Base-by-base conservation (phyloP, 2,329 filamentous ascomycete genomes). In the Parastagonospora nodorum region DNA sequence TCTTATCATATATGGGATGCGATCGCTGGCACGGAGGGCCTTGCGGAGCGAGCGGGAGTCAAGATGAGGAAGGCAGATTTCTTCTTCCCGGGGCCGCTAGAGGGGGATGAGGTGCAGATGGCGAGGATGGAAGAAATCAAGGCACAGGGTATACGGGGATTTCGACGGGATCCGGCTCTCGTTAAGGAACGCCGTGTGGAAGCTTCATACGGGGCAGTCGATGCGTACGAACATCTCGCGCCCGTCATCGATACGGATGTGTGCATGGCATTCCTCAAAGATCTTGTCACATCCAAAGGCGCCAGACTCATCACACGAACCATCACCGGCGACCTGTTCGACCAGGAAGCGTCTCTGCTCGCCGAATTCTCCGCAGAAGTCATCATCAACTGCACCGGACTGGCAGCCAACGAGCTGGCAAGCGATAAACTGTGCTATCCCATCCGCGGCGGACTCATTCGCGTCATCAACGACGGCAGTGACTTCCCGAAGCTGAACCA, bases 221-320 rank as follows among this genome's bases (percentile, higher is more conserved):
- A 80, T 31, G 78, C 77, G 5, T 80, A 79, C 53, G 74, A 79
- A 52, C 61, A 76, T 42, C 61, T 76, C 39, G 73, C 77, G 1
- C 78, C 77, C 1, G 67, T 79, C 45, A 79, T 80, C 50, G 77
- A 80, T 56, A 78, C 77, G 0, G 77, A 80, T 55, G 56, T 67
- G 35, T 71, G 71, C 28, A 80, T 79, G 76, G 53, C 57, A 16
- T 78, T 72, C 64, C 62, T 79, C 42, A 76, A 69, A 53, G 60
- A 64, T 30, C 69, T 79, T 1, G 74, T 80, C 19, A 53, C 70
- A 28, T 55, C 60, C 36, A 80, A 80, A 52, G 77, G 77, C 11
- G 75, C 75, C 6, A 54, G 50, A 10, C 55, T 77, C 14, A 64
- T 74, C 32, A 77, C 75, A 0, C 71, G 74, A 39, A 68, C 71